Base-by-base conservation (phyloP, 306 rosid genomes). In the Luffa aegyptiaca region DNA sequence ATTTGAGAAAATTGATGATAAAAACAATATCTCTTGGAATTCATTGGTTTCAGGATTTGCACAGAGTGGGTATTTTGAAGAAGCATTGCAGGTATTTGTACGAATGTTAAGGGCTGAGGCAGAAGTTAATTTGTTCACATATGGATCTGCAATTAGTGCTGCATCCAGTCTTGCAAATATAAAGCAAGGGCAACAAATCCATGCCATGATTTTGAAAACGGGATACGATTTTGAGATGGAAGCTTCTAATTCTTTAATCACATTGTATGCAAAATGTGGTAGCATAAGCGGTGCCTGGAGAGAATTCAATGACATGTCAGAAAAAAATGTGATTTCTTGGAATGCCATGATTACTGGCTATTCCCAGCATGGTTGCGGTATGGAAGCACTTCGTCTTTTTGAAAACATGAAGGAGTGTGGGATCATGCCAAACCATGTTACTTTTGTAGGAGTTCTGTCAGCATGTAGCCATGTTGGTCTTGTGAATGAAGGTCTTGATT, bases 391-490 rank as follows among this genome's bases (percentile, higher is more conserved):
- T 35, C 21, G 80, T 63, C 90, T 89, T 79, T 92, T 94, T 83
- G 89, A 89, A 83, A 86, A 87, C 80, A 94, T 94, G 96, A 89
- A 89, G 86, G 78, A 76, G 80, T 85, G 64, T 45, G 89, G 82
- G 26, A 52, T 89, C 37, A 72, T 46, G 82, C 94, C 98, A 81
- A 94, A 86, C 86, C 93, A 88, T 82, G 90, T 94, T 74, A 92
- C 97, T 39, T 92, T 89, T 80, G 94, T 94, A 75, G 96, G 94
- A 72, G 93, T 92, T 72, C 83, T 94, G 83, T 79, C 98, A 8
- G 97, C 97, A 63, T 92, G 98, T 81, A 94, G 98, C 78, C 98
- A 94, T 88, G 92, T 87, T 45, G 97, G 98, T 61, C 84, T 90
- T 89, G 90, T 92, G 72, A 87, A 89, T 72, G 90, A 90, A 79